Evolutionary conservation across 768 basidiomycete species (phyloP), one percentile per base, ranked within the genome.

Genomic region (Grammothele lineata): DNA sequence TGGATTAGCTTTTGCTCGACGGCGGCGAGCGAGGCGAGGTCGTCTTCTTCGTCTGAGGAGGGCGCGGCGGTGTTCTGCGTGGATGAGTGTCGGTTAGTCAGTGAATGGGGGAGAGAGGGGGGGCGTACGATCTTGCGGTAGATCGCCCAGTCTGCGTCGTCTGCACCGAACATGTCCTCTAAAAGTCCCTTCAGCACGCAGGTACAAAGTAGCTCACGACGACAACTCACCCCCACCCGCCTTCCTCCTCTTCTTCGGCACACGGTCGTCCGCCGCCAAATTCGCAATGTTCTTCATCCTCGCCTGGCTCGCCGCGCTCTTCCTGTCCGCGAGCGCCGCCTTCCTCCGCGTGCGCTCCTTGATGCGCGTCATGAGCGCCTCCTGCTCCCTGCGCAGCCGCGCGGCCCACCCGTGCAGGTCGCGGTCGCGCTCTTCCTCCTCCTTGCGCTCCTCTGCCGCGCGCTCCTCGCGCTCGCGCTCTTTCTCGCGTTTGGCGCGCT

Each of bases 91-190:
- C n/a, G 15, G 30, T 32, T 8, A 32, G 30, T 32, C 10, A 15
- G 4, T 22, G 38, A 10, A 11, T 15, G 44, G 5, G 22, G 1
- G 15, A 35, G 9, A 3, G 17, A 26, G 2, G 24, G 23, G 6
- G 3, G 9, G 64, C 80, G 53, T 62, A 94, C 94, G 49, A 99
- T 93, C 68, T 97, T 93, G 54, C 95, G 89, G 62, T 98, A 98
- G 48, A 98, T 92, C 0, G 86, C 85, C 94, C 95, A 98, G 61
- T 98, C 95, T 6, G 87, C 92, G 60, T 98, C 94, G 55, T 95
- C 85, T 15, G 83, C 85, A 3, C 95, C 93, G 60, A 98, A 99
- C 69, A 73, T 83, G 56, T 98, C 94, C 71, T 97, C 94, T 87
- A 30, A 9, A 11, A 19, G 22, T 22, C 6, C 19, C 5, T 4